These are phyloP conservation scores for Lactarius sanguifluus DNA, from an alignment of 768 basidiomycete species.

Conservation along the genomic window DNA sequence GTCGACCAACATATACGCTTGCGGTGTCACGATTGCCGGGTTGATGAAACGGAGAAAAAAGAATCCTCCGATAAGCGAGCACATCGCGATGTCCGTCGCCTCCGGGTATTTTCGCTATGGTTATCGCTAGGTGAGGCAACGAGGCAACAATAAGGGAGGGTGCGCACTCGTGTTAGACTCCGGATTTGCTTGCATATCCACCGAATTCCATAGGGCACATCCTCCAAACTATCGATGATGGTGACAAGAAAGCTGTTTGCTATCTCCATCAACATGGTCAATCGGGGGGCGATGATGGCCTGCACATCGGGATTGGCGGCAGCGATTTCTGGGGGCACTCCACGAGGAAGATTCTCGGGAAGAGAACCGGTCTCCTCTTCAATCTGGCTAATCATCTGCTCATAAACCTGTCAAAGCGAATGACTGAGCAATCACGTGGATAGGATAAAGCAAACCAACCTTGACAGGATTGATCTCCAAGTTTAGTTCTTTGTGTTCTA, in stretches of 20 bases:
- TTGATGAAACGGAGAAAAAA: slow-evolving; percentile 99
- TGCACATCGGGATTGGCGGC: slow-evolving; percentile 94
- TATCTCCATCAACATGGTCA: slow-evolving; percentile 99
- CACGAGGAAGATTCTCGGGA: slow-evolving; percentile 87
- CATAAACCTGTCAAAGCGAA: slow-evolving; percentile 75
- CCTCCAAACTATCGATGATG: slow-evolving; percentile 98
- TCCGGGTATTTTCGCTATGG: slow-evolving; percentile 95
- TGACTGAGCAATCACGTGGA: not conserved
- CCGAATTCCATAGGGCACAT: slow-evolving; percentile 97
- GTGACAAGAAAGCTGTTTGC: slow-evolving; percentile 96
- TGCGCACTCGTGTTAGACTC: slow-evolving; percentile 85
- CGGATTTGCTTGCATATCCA: slow-evolving; percentile 99
- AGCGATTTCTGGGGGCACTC: slow-evolving; percentile 93
- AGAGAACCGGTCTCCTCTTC: slow-evolving; percentile 95
- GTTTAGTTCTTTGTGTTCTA: slow-evolving; percentile 99
- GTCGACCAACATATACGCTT: slow-evolving; percentile 99
- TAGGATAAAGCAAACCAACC: slow-evolving; percentile 44
- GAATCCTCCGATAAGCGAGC: slow-evolving; percentile 97
- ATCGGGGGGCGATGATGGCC: slow-evolving; percentile 93
- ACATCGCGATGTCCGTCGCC: slow-evolving; percentile 97
- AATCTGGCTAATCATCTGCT: slow-evolving; percentile 99
- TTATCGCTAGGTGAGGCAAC: slow-evolving; percentile 1
- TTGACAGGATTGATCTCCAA: slow-evolving; percentile 99
- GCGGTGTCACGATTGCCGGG: slow-evolving; percentile 97
- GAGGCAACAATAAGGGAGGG: not conserved